Percentiles rank a stretch among this genome's conserved stretches.
Evolutionary conservation across 495 filamentous ascomycete genomes (phyloP).

Genomic region (Tuber melanosporum): DNA sequence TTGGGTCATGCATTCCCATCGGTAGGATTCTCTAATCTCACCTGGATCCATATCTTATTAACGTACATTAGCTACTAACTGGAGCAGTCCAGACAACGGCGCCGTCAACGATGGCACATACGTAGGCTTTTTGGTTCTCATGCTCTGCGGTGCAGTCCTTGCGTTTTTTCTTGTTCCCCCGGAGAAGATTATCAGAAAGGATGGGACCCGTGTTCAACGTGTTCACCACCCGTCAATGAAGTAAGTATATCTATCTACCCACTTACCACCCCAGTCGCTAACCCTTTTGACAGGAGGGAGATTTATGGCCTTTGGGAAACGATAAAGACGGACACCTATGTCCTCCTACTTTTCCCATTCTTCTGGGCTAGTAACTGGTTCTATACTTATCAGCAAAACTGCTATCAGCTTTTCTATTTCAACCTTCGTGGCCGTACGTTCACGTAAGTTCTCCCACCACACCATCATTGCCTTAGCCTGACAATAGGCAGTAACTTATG

Average conservation of each 20-base stretch:
- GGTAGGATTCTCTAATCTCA: conserved; percentile 6
- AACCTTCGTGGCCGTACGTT: conserved; percentile 74
- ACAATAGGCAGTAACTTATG: conserved; percentile 58
- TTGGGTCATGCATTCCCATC: conserved; percentile 62
- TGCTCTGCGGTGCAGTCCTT: conserved; percentile 66
- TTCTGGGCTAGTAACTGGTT: conserved; percentile 77
- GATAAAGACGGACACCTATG: conserved; percentile 64
- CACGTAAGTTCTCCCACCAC: conserved; percentile 19
- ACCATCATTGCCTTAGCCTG: neutral
- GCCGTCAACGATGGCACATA: conserved; percentile 80
- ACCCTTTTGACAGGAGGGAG: conserved; percentile 50
- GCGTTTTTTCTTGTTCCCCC: conserved; percentile 69
- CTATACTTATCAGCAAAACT: conserved; percentile 64
- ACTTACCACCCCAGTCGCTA: conserved; percentile 28
- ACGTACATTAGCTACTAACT: conserved; percentile 23
- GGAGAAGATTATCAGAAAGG: conserved; percentile 66
- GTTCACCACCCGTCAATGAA: conserved; percentile 31
- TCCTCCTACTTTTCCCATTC: conserved; percentile 80
- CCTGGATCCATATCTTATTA: neutral
- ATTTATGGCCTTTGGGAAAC: conserved; percentile 71
- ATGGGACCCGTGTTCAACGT: conserved; percentile 56
- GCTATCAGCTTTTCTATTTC: conserved; percentile 61
- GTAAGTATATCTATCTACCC: conserved; percentile 6
- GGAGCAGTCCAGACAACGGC: conserved; percentile 45
- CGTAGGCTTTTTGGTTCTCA: conserved; percentile 82